phyloP scores from a whole-genome alignment of 2,329 filamentous ascomycete genomes.

The Aspergillus aculeatinus region DNA sequence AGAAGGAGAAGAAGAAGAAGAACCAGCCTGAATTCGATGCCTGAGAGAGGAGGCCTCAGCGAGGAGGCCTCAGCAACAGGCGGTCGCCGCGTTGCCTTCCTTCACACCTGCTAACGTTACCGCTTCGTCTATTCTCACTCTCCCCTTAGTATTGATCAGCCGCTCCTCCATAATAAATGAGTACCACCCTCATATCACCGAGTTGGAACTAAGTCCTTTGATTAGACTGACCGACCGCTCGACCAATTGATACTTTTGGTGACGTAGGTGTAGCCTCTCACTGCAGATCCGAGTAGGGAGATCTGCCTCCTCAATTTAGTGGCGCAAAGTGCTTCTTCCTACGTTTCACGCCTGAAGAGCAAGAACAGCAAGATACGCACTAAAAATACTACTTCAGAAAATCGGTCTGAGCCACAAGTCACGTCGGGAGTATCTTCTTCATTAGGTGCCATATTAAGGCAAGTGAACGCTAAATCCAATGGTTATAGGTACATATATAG shows the following conservation, averaged over 20 bases:
- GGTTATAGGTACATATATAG: constrained; percentile 15
- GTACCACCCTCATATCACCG: too few species aligned
- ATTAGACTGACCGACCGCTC: too few species aligned
- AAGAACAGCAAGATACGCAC: too few species aligned
- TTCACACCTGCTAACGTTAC: neutral
- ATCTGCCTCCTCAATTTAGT: neutral
- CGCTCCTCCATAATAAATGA: neutral
- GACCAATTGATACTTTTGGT: neutral
- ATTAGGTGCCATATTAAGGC: constrained; percentile 12
- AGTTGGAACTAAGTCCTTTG: too few species aligned
- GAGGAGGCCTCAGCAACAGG: neutral
- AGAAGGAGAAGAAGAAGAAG: neutral
- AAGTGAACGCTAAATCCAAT: constrained; percentile 15
- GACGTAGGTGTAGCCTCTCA: neutral
- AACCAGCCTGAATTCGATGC: neutral
- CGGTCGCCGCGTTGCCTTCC: neutral
- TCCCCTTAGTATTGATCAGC: neutral
- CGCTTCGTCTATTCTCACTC: neutral
- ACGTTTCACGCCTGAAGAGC: too few species aligned
- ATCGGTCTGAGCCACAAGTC: neutral
- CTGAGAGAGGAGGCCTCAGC: neutral
- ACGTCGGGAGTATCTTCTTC: constrained; percentile 5
- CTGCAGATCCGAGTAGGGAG: neutral
- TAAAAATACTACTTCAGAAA: too few species aligned
- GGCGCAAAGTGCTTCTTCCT: too few species aligned